Percentiles rank a stretch among this genome's conserved stretches.
phyloP scores from a whole-genome alignment of 345 rosid genomes.

The Pelargonium nanum region DNA sequence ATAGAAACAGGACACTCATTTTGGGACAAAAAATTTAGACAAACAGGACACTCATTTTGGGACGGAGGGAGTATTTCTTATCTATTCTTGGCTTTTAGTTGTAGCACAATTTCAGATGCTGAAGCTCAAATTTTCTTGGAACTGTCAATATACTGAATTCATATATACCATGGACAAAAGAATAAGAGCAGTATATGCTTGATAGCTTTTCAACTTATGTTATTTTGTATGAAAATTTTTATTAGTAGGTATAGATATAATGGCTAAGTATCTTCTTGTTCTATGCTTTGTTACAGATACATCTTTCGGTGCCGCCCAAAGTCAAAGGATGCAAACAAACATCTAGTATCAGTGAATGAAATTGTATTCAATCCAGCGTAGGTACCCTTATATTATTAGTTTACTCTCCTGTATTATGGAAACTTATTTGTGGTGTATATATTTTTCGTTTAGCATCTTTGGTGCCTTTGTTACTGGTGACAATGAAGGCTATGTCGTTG shows the following conservation, averaged over 20 bases:
- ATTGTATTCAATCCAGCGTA: conserved; percentile 57
- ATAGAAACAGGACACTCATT: too few relatives aligned
- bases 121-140: neutral
- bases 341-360: conserved; percentile 55
- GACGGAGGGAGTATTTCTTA: too few relatives aligned
- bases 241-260: neutral
- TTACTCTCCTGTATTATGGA: conserved; percentile 7
- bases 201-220: neutral
- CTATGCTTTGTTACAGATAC: conserved; percentile 36
- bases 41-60: too few relatives aligned
- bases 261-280: neutral
- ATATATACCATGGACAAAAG: neutral
- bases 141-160: neutral
- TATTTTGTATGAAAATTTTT: neutral
- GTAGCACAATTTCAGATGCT: neutral
- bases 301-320: conserved; percentile 70
- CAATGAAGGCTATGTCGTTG: conserved; percentile 51
- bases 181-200: neutral
- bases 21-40: too few relatives aligned
- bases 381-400: conserved; percentile 17
- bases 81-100: neutral
- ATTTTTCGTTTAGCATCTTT: conserved; percentile 28
- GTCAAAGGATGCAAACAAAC: conserved; percentile 43
- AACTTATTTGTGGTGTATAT: conserved; percentile 8
- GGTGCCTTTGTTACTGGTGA: conserved; percentile 72